Evolutionary conservation across 257 asterid genomes (phyloP).

Genomic region (Solanum bulbocastanum): DNA sequence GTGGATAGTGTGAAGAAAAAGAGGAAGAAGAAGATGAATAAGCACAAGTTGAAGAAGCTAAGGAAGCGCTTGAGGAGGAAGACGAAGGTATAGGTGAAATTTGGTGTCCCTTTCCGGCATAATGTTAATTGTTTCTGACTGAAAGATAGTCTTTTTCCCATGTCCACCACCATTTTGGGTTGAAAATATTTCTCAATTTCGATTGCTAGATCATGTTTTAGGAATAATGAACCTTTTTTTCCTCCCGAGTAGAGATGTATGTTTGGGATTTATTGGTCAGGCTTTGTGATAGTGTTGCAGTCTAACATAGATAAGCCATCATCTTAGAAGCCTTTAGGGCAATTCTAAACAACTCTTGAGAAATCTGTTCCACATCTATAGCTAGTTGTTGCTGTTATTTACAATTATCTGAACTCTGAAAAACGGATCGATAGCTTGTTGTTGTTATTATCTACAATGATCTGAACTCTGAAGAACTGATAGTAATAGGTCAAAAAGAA

Average conservation of each 20-base stretch:
- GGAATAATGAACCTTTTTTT: not conserved
- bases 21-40: conserved; percentile 85
- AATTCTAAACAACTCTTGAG: not conserved
- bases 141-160: not conserved
- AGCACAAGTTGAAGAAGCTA: conserved; percentile 75
- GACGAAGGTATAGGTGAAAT: conserved; percentile 18
- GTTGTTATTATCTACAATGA: not conserved
- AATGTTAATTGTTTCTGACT: not conserved
- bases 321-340: not conserved
- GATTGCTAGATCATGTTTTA: not conserved
- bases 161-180: not conserved
- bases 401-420: not conserved
- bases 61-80: conserved; percentile 57
- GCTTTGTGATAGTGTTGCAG: not conserved
- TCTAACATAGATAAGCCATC: not conserved
- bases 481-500: not conserved
- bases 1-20: conserved; percentile 85
- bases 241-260: not conserved
- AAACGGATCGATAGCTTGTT: not conserved
- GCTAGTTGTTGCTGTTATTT: not conserved
- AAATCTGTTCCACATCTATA: not conserved
- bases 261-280: not conserved
- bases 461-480: not conserved
- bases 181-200: not conserved
- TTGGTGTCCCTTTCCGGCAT: not conserved